Conservation (phyloP, 495 filamentous ascomycete species). For the Entonaema liquescens region DNA sequence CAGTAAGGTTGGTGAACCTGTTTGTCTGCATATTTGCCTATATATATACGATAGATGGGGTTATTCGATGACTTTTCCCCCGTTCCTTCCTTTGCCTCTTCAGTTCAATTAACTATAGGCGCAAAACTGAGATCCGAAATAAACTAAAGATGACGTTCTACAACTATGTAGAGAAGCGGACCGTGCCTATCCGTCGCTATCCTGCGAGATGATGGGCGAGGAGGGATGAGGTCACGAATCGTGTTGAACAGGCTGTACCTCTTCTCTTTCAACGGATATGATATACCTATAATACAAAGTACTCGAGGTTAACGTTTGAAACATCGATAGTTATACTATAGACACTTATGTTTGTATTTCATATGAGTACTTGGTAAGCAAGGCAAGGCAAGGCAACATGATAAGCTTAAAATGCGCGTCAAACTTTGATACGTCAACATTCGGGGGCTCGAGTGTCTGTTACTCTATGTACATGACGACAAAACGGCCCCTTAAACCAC, state of each 20-base stretch:
- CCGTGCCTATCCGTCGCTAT: background rate
- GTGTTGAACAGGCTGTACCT: background rate
- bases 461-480: background rate
- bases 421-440: background rate
- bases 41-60: conserved; percentile 9
- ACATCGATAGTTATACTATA: background rate
- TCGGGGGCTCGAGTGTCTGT: background rate
- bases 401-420: background rate
- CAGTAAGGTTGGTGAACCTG: conserved; percentile 30
- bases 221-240: background rate
- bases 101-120: background rate
- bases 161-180: background rate
- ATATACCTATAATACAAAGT: background rate
- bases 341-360: background rate
- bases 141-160: background rate
- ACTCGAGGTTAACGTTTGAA: background rate
- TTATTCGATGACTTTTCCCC: background rate
- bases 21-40: background rate
- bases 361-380: background rate
- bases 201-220: background rate
- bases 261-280: background rate
- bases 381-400: too few relatives aligned
- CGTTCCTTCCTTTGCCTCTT: background rate
- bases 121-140: background rate
- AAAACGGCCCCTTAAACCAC: background rate